phyloP scores from a whole-genome alignment of 768 basidiomycete species.

The Polyporus arcularius region DNA sequence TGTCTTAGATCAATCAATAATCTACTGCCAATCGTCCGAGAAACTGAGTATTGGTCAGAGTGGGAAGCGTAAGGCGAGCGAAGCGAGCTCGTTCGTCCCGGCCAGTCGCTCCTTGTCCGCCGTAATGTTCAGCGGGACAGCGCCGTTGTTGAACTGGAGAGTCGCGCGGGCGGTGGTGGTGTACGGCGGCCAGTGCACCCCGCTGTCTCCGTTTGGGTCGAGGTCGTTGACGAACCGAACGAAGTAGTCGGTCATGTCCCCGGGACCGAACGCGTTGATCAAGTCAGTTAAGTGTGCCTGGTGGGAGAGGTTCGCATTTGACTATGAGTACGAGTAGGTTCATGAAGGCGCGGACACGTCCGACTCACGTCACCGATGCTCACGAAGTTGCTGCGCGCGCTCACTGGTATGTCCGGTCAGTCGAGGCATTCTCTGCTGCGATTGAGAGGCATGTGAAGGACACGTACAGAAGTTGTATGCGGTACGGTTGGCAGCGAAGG shows the following conservation, averaged over 20 bases:
- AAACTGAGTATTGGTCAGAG: neutral
- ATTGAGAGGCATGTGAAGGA: no score
- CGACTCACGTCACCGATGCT: conserved; percentile 4
- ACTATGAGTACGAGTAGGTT: neutral
- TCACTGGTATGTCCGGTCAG: conserved; percentile 3
- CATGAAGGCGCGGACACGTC: neutral
- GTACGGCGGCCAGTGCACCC: conserved; percentile 23
- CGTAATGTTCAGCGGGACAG: neutral
- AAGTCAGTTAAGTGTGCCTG: conserved; percentile 49
- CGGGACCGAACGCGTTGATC: conserved; percentile 40
- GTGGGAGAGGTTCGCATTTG: neutral
- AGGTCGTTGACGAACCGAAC: conserved; percentile 45
- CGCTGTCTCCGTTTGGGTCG: conserved; percentile 41
- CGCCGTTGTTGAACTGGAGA: neutral
- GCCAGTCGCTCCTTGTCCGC: neutral
- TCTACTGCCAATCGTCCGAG: no score
- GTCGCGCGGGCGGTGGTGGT: neutral
- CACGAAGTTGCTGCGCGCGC: conserved; percentile 10
- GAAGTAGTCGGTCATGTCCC: conserved; percentile 48
- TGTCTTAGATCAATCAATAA: no score
- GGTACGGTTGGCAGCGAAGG: conserved; percentile 19
- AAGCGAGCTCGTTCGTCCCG: neutral
- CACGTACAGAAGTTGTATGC: conserved; percentile 24
- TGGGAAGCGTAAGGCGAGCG: neutral
- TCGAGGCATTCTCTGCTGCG: no score